These are phyloP conservation scores for Lasiodiplodia sp. DNA, from an alignment of 2,329 filamentous ascomycete genomes.

Conservation along the genomic window DNA sequence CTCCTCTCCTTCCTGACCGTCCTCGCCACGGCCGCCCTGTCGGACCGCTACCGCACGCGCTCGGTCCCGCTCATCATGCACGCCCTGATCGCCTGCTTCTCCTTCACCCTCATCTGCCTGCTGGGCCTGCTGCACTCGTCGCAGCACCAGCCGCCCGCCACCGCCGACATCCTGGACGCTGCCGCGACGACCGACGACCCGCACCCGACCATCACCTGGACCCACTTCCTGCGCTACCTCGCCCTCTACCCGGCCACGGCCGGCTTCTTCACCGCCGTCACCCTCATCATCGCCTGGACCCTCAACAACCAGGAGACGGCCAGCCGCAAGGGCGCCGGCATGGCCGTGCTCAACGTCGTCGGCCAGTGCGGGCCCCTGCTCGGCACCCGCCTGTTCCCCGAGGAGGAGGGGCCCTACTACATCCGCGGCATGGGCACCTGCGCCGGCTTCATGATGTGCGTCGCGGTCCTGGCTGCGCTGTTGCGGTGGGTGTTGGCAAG, in stretches of 20 bases:
- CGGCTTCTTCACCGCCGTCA: conserved; percentile 87
- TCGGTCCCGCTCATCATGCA: conserved; percentile 72
- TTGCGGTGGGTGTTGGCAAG: conserved; percentile 51
- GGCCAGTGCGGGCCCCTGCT: conserved; percentile 78
- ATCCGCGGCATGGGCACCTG: conserved; percentile 59
- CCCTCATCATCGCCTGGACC: conserved; percentile 85
- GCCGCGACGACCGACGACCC: conserved; percentile 44
- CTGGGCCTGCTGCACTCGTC: conserved; percentile 56
- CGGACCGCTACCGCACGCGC: conserved; percentile 70
- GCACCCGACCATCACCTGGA: conserved; percentile 67
- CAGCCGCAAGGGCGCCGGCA: conserved; percentile 74
- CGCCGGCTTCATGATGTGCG: conserved; percentile 57
- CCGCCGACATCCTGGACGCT: too few relatives aligned
- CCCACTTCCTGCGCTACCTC: conserved; percentile 76
- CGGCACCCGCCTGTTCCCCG: conserved; percentile 63
- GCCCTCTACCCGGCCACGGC: conserved; percentile 79
- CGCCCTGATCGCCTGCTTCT: conserved; percentile 69
- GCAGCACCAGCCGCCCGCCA: conserved; percentile 20
- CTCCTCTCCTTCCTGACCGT: conserved; percentile 76
- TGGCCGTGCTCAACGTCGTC: conserved; percentile 81
- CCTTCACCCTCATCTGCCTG: conserved; percentile 68
- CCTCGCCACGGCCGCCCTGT: conserved; percentile 74
- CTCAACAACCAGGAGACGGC: conserved; percentile 82
- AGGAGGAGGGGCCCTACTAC: conserved; percentile 58
- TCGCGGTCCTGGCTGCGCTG: conserved; percentile 51